phyloP scores from a whole-genome alignment of 169 alveolate genomes.

The Babesia bigemina region DNA sequence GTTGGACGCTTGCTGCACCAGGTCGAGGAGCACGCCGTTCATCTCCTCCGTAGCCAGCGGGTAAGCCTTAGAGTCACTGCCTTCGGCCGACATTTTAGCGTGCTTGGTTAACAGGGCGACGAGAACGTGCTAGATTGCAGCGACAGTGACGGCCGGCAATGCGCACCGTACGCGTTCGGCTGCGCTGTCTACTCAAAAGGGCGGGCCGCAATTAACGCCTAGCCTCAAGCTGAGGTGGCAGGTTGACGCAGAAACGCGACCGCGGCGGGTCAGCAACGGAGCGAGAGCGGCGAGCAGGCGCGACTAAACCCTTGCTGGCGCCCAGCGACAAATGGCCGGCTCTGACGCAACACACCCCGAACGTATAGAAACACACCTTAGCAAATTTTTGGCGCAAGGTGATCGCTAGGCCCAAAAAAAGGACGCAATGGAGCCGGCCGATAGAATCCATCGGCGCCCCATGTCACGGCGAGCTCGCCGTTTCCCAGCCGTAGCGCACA shows the following conservation, averaged over 20 bases:
- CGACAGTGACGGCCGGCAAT: not conserved
- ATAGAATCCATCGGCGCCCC: slow-evolving; percentile 10
- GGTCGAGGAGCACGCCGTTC: slow-evolving; percentile 84
- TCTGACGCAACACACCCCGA: too few relatives aligned
- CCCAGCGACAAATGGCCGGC: too few relatives aligned
- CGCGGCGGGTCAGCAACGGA: too few relatives aligned
- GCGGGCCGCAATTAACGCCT: too few relatives aligned
- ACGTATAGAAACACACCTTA: too few relatives aligned
- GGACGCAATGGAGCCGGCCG: not conserved
- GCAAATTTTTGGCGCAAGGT: too few relatives aligned
- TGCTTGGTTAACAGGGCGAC: not conserved
- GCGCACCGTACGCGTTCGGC: not conserved
- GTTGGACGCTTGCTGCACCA: slow-evolving; percentile 91
- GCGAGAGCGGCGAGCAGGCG: too few relatives aligned
- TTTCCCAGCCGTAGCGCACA: not conserved
- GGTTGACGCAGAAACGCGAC: too few relatives aligned
- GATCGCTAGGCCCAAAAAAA: too few relatives aligned
- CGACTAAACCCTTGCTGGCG: too few relatives aligned
- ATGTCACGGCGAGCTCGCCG: slow-evolving; percentile 1
- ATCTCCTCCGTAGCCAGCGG: slow-evolving; percentile 89
- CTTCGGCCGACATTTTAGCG: slow-evolving; percentile 39
- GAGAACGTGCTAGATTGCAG: not conserved
- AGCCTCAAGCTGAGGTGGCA: too few relatives aligned
- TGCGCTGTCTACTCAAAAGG: not conserved
- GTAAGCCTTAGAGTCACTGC: slow-evolving; percentile 82